These are phyloP conservation scores for Suillus clintonianus DNA, from an alignment of 768 basidiomycete species.

Conservation along the genomic window DNA sequence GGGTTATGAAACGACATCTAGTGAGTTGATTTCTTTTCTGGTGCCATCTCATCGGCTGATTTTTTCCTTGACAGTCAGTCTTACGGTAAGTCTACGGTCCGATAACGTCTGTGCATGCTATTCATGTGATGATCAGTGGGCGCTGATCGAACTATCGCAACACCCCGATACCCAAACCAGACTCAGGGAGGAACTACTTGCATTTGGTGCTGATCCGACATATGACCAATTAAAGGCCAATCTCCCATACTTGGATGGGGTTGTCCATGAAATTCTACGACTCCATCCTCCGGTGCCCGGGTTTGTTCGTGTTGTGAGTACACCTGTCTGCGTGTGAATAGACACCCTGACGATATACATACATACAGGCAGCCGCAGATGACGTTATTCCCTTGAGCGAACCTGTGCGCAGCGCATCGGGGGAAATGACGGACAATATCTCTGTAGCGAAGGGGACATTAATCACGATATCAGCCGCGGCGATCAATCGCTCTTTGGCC, in stretches of 20 bases:
- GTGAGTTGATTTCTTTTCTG: slow-evolving; percentile 9
- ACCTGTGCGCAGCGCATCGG: slow-evolving; percentile 46
- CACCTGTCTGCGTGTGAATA: slow-evolving; percentile 78
- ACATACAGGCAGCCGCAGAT: slow-evolving; percentile 49
- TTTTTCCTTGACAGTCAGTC: neutral
- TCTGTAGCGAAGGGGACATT: slow-evolving; percentile 48
- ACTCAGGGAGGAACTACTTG: slow-evolving; percentile 53
- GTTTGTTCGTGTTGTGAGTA: slow-evolving; percentile 69
- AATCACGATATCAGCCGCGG: slow-evolving; percentile 44
- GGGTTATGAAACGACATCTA: slow-evolving; percentile 56
- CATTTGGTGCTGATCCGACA: slow-evolving; percentile 45
- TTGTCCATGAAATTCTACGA: slow-evolving; percentile 47
- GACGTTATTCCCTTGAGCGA: slow-evolving; percentile 58
- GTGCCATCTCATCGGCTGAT: neutral
- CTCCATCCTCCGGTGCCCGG: slow-evolving; percentile 43
- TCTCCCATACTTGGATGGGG: slow-evolving; percentile 58
- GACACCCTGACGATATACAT: slow-evolving; percentile 65
- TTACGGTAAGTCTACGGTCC: slow-evolving; percentile 2
- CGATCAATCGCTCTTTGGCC: slow-evolving; percentile 50
- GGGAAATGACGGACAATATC: slow-evolving; percentile 42
- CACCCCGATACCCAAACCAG: slow-evolving; percentile 37
- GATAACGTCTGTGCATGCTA: neutral
- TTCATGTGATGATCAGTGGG: slow-evolving; percentile 40
- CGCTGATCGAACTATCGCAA: slow-evolving; percentile 54
- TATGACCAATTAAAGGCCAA: slow-evolving; percentile 53